Evolutionary conservation across 306 rosid genomes (phyloP), one percentile per base, ranked within the genome.

Genomic region (Rosa chinensis): DNA sequence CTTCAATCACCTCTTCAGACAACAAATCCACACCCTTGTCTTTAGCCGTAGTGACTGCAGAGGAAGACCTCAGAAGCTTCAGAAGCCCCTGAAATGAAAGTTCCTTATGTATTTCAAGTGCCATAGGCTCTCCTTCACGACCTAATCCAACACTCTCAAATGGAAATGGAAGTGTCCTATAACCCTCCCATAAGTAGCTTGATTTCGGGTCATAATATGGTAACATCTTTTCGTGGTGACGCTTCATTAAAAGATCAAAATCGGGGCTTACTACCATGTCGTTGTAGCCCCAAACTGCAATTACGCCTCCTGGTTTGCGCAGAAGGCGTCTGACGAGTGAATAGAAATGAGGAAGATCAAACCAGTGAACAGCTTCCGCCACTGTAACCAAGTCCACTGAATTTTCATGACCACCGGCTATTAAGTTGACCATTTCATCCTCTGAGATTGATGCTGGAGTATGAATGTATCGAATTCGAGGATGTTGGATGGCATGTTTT

Each of bases 91-190:
- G 59, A 28, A 69, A 69, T 0, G 83, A 78, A 25, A 49, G 10
- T 71, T 56, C 43, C 28, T 18, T 73, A 5, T 55, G 73, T 25
- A 85, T 79, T 12, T 82, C 84, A 72, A 85, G 59, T 5, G 45
- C 8, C 74, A 48, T 17, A 1, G 86, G 88, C n/a, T 67, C 35
- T 42, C 84, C 84, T 64, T 85, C 86, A 70, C 71, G 73, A 9
- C 86, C 84, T 9, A 85, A 79, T 44, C 88, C 86, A 4, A 68
- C 81, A 20, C 84, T 82, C 44, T 85, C 74, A 61, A 85, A 85
- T 14, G 84, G 88, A 58, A 85, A 85, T 17, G 84, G 84, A 52
- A 82, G 71, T 8, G 86, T 79, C 50, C 17, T 76, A 47, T 82
- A 85, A 3, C 77, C 78, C 8, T 82, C 80, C 20, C 68, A 25